Evolutionary conservation across 805 yeast genomes (phyloP).

Genomic region (Monosporozyma unispora): DNA sequence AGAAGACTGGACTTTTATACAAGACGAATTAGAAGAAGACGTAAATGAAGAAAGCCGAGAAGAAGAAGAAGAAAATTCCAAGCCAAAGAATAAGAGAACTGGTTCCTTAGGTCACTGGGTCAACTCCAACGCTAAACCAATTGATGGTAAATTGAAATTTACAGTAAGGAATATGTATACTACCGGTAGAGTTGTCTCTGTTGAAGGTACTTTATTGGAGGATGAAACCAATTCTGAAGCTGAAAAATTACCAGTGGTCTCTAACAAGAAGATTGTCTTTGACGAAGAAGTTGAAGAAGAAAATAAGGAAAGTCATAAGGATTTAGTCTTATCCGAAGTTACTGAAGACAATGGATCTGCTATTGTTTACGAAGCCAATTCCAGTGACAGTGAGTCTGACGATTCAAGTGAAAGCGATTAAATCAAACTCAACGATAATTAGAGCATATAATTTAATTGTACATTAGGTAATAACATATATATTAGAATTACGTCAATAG

Average conservation of each 20-base stretch:
- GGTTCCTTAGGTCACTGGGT: constrained; percentile 81
- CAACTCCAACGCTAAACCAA: constrained; percentile 60
- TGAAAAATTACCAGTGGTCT: constrained; percentile 46
- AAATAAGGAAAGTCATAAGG: constrained; percentile 31
- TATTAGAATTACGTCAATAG: background rate
- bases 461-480: background rate
- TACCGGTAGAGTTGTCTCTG: constrained; percentile 72
- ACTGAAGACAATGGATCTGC: constrained; percentile 30
- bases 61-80: constrained; percentile 7
- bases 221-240: constrained; percentile 33
- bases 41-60: constrained; percentile 14
- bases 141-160: constrained; percentile 78
- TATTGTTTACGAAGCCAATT: constrained; percentile 27
- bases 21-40: constrained; percentile 51
- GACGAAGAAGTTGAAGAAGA: constrained; percentile 35
- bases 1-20: constrained; percentile 74
- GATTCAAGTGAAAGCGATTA: constrained; percentile 3
- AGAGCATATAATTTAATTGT: constrained; percentile 1
- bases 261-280: constrained; percentile 41
- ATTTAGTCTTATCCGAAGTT: constrained; percentile 26
- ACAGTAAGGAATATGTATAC: constrained; percentile 62
- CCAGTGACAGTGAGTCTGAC: constrained; percentile 22
- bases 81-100: constrained; percentile 14
- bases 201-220: constrained; percentile 72
- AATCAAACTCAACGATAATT: background rate